phyloP scores from a whole-genome alignment of 2,329 filamentous ascomycete species.

The Calonectria honghensis region DNA sequence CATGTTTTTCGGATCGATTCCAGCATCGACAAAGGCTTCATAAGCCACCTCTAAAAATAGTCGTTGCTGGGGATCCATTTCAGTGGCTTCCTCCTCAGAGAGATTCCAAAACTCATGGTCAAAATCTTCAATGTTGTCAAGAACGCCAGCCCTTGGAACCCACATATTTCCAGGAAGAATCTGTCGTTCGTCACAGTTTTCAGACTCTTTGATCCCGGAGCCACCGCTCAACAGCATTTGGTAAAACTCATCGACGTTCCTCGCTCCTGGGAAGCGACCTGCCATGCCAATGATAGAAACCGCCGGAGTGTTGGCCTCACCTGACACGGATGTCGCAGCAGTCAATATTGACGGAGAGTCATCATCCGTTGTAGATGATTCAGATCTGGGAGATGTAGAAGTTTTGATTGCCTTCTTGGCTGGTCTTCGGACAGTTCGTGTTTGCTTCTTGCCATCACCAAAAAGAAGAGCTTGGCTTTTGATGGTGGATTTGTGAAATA shows the following conservation, averaged over 20 bases:
- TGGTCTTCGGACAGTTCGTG: too few species aligned
- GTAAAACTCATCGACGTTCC: background rate
- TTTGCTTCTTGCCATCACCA: too few species aligned
- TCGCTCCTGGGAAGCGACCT: background rate
- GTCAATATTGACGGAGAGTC: too few species aligned
- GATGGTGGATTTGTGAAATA: conserved; percentile 10
- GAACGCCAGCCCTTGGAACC: background rate
- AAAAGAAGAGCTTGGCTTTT: background rate
- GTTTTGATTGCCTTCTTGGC: background rate
- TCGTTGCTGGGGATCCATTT: conserved; percentile 13
- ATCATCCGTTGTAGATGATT: background rate
- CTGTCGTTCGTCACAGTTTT: background rate
- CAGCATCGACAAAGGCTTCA: background rate
- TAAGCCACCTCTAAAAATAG: background rate
- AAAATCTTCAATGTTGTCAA: background rate
- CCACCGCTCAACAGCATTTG: background rate
- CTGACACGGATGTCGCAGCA: too few species aligned
- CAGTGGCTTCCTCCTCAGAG: background rate
- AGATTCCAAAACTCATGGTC: conserved; percentile 12
- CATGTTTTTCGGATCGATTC: background rate
- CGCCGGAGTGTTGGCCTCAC: background rate
- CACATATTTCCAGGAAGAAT: background rate
- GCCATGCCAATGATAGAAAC: background rate
- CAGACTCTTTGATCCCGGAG: background rate
- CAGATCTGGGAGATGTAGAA: background rate